Conservation (phyloP, 768 basidiomycete genomes). For the Suillus occidentalis region DNA sequence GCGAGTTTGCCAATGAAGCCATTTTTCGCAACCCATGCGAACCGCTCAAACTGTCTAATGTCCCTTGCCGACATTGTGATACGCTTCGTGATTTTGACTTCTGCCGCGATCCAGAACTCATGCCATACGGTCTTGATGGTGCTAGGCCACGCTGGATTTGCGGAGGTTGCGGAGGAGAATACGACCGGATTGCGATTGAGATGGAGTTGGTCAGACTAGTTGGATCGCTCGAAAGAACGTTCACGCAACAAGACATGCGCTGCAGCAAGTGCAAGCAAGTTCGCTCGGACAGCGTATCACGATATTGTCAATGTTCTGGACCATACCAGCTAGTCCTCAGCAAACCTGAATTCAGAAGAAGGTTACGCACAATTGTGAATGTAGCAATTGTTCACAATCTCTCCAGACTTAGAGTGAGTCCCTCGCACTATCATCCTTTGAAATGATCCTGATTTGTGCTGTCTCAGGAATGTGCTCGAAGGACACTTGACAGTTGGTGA, state of each 20-base stretch:
- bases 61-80: slow-evolving; percentile 89
- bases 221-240: slow-evolving; percentile 65
- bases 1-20: slow-evolving; percentile 86
- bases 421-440: background rate
- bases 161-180: slow-evolving; percentile 75
- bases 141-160: slow-evolving; percentile 66
- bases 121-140: slow-evolving; percentile 54
- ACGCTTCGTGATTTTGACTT: slow-evolving; percentile 89
- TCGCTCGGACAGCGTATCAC: slow-evolving; percentile 83
- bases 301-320: slow-evolving; percentile 88
- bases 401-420: slow-evolving; percentile 60
- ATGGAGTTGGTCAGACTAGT: slow-evolving; percentile 80
- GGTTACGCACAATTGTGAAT: slow-evolving; percentile 80
- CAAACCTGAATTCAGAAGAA: slow-evolving; percentile 69
- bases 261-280: slow-evolving; percentile 91
- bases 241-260: slow-evolving; percentile 86
- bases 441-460: background rate
- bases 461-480: slow-evolving; percentile 41
- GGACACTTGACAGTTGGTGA: slow-evolving; percentile 39
- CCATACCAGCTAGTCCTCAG: slow-evolving; percentile 71
- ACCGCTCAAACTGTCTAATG: slow-evolving; percentile 77
- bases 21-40: slow-evolving; percentile 91
- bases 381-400: slow-evolving; percentile 76
- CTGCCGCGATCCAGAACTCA: slow-evolving; percentile 85
- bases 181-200: slow-evolving; percentile 87